Percentiles rank a stretch among this genome's conserved stretches.
These are phyloP conservation scores for Nothophaeocryptopus gaeumannii DNA, from an alignment of 2,329 filamentous ascomycete species.

Conservation along the genomic window DNA sequence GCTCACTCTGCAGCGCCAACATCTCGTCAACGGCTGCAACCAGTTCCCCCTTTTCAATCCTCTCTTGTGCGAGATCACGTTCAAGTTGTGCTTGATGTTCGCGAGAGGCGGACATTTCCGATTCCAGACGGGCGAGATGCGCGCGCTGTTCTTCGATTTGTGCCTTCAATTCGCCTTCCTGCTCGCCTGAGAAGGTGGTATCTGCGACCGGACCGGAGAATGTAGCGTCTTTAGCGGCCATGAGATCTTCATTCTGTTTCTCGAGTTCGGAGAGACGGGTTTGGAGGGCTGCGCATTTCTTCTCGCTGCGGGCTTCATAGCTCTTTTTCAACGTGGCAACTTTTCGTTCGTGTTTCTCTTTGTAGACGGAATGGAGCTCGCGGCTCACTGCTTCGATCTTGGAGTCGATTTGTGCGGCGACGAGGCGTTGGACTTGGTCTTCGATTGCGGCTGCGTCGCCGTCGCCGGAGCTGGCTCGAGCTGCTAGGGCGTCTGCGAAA, in stretches of 20 bases:
- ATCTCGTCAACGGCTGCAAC: slow-evolving; percentile 81
- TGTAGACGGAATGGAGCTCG: slow-evolving; percentile 90
- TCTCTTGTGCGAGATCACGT: slow-evolving; percentile 66
- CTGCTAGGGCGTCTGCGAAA: slow-evolving; percentile 60
- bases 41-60: slow-evolving; percentile 79
- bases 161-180: slow-evolving; percentile 37
- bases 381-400: slow-evolving; percentile 72
- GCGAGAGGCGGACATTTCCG: slow-evolving; percentile 68
- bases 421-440: slow-evolving; percentile 43
- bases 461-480: slow-evolving; percentile 25
- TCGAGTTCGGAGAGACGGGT: slow-evolving; percentile 64
- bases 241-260: slow-evolving; percentile 73
- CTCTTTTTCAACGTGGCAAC: slow-evolving; percentile 80
- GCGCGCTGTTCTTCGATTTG: slow-evolving; percentile 65
- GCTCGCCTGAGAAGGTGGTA: slow-evolving; percentile 18
- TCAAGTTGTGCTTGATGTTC: slow-evolving; percentile 69
- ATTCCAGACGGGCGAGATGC: slow-evolving; percentile 70
- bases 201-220: slow-evolving; percentile 53
- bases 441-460: slow-evolving; percentile 38
- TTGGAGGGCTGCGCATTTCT: slow-evolving; percentile 78
- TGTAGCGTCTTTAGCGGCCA: slow-evolving; percentile 62
- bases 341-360: slow-evolving; percentile 95
- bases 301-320: slow-evolving; percentile 85
- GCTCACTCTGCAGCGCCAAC: slow-evolving; percentile 62
- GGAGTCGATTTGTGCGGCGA: slow-evolving; percentile 74